These are phyloP conservation scores for Golubevia sp. DNA, from an alignment of 1,284 basidiomycete genomes.

Conservation along the genomic window DNA sequence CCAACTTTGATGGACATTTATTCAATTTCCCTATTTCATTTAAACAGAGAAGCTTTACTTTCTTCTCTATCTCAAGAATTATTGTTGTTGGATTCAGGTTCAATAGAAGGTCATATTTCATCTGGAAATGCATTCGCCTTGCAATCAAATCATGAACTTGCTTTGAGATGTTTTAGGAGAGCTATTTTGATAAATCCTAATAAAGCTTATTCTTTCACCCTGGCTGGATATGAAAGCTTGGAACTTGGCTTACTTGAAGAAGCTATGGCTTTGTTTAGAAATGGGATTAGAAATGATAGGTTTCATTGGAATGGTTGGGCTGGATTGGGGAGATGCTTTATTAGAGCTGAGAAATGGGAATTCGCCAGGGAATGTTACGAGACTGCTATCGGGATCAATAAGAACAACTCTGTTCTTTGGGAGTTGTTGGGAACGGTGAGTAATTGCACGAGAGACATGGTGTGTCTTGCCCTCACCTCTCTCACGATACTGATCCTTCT, in stretches of 20 bases:
- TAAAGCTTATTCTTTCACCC: constrained; percentile 54
- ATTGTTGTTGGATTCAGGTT: constrained; percentile 27
- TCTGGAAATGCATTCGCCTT: constrained; percentile 54
- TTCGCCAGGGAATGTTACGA: constrained; percentile 41
- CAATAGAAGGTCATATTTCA: constrained; percentile 43
- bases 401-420: constrained; percentile 42
- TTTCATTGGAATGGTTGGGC: constrained; percentile 58
- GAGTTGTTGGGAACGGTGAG: constrained; percentile 44
- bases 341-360: constrained; percentile 33
- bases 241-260: constrained; percentile 44
- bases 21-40: constrained; percentile 55
- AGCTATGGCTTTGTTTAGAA: constrained; percentile 46
- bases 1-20: constrained; percentile 51
- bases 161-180: constrained; percentile 47
- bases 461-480: neutral
- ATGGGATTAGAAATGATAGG: constrained; percentile 43
- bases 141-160: constrained; percentile 49
- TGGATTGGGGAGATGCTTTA: constrained; percentile 45
- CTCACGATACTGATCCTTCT: neutral
- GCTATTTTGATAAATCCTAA: constrained; percentile 42
- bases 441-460: neutral
- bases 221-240: constrained; percentile 55
- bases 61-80: constrained; percentile 48
- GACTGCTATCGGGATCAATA: constrained; percentile 40
- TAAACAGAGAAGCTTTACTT: constrained; percentile 53